Percentiles rank a stretch among this genome's conserved stretches.
phyloP scores from a whole-genome alignment of 805 yeast genomes.

The Candida insectorum region DNA sequence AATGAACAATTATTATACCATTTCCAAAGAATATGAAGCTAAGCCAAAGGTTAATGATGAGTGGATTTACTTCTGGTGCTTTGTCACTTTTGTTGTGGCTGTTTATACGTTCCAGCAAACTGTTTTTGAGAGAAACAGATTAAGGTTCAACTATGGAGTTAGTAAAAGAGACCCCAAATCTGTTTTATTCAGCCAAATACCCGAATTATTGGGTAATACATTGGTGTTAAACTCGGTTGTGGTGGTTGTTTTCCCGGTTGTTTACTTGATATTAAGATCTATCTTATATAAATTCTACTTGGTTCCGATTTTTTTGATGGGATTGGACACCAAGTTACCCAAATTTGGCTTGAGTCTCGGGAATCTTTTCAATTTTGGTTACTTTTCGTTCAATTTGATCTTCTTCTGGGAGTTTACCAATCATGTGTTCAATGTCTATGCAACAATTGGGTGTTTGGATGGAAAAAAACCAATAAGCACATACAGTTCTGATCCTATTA shows the following conservation, averaged over 20 bases:
- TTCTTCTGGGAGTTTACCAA: constrained; percentile 55
- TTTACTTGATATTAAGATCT: constrained; percentile 39
- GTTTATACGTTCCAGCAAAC: constrained; percentile 51
- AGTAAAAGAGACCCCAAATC: constrained; percentile 39
- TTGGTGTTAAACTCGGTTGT: constrained; percentile 26
- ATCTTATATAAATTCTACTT: constrained; percentile 36
- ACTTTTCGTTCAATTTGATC: constrained; percentile 31
- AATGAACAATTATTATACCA: constrained; percentile 23
- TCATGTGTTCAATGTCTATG: constrained; percentile 58
- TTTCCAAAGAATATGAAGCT: constrained; percentile 38
- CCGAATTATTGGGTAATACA: constrained; percentile 35
- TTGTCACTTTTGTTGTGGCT: constrained; percentile 36
- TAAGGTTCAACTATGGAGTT: constrained; percentile 47
- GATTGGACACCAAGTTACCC: constrained; percentile 43
- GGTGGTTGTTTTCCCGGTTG: constrained; percentile 31
- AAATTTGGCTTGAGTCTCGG: constrained; percentile 28
- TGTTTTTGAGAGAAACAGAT: constrained; percentile 52
- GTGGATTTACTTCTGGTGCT: constrained; percentile 51
- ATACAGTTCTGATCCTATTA: constrained; percentile 58
- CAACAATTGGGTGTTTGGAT: constrained; percentile 70
- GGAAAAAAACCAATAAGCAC: constrained; percentile 60
- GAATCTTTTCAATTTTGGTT: constrained; percentile 25
- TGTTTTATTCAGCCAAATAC: constrained; percentile 22
- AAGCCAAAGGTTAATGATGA: constrained; percentile 38
- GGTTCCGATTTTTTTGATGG: constrained; percentile 24